Evolutionary conservation across 2,329 filamentous ascomycete genomes (phyloP).

Genomic region (Hypoxylon sp.): DNA sequence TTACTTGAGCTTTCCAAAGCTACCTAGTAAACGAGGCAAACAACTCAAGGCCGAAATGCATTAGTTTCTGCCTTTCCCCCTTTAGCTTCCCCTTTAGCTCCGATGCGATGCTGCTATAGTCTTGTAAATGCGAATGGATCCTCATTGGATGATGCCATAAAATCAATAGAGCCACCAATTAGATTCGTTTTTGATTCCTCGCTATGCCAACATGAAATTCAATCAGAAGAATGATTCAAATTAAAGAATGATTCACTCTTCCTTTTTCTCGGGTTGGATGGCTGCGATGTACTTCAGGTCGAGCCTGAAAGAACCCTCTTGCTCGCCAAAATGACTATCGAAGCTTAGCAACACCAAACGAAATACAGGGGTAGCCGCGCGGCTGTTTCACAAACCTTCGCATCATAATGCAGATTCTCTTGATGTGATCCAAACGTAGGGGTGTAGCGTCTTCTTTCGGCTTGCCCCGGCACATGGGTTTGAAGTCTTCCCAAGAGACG

Average conservation of each 20-base stretch:
- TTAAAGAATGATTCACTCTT: not conserved
- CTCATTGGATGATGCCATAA: constrained; percentile 7
- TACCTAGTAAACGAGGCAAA: not conserved
- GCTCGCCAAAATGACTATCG: constrained; percentile 79
- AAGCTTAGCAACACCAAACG: constrained; percentile 44
- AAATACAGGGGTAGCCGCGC: not conserved
- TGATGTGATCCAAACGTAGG: constrained; percentile 73
- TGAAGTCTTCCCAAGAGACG: constrained; percentile 75
- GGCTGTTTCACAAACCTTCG: constrained; percentile 72
- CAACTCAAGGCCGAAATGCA: not conserved
- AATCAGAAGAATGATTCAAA: not conserved
- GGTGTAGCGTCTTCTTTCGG: constrained; percentile 71
- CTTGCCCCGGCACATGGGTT: constrained; percentile 80
- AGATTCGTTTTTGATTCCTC: constrained; percentile 1
- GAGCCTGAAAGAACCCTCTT: constrained; percentile 69
- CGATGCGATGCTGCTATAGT: not conserved
- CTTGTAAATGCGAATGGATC: not conserved
- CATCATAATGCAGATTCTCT: constrained; percentile 83
- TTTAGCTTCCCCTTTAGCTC: not conserved
- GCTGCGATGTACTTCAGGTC: constrained; percentile 41
- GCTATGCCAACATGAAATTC: not conserved
- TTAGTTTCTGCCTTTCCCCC: not conserved
- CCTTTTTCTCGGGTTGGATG: constrained; percentile 8
- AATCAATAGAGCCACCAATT: constrained; percentile 2
- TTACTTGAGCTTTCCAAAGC: not conserved